Base-by-base conservation (phyloP, 164 flowering plant species). In the Nymphaea colorata region DNA sequence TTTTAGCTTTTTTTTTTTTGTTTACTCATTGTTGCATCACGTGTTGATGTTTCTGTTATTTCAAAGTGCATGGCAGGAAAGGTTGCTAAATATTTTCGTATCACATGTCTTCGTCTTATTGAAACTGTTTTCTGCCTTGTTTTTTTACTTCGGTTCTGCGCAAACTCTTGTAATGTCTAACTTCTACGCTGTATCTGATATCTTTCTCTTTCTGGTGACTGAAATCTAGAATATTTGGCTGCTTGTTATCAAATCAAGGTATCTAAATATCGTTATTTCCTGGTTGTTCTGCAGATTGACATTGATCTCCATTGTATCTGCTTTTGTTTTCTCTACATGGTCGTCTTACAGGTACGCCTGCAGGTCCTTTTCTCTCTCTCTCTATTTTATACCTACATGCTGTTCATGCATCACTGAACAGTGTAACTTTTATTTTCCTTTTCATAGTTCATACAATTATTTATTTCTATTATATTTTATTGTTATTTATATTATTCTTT, bases 361-460 rank as follows among this genome's bases (percentile, higher is more conserved):
- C 12, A 6, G 55, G 11, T 55, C 66, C 69, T 66, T 69, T 74
- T 75, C 73, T 63, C 69, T 43, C 71, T 53, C 61, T 60, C 66
- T 65, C 61, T 44, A 42, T 67, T 68, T 61, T 67, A 43, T 18
- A 2, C 15, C 3, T 8, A 51, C 12, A 51, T 5, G 10, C 57
- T 8, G 12, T 51, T 10, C 14, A 15, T 51, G 12, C 8, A 10
- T 51, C 57, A 51, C 8, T 10, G 57, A 51, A 51, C 57, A 51
- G 57, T 51, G 57, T 10, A 10, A 51, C 57, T 51, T 51, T 51
- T 10, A 8, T 51, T 10, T 51, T 51, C 14, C 14, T 4, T 51
- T 10, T 15, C 55, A 51, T 15, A 51, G 57, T 7, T 25, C 36
- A 25, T 25, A 25, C 36, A 25, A 25, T 25, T 25, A 25, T 25